Evolutionary conservation across 108 stramenopile species (phyloP), one percentile per base, ranked within the genome.

Genomic region (Aurantiochytrium sp.): DNA sequence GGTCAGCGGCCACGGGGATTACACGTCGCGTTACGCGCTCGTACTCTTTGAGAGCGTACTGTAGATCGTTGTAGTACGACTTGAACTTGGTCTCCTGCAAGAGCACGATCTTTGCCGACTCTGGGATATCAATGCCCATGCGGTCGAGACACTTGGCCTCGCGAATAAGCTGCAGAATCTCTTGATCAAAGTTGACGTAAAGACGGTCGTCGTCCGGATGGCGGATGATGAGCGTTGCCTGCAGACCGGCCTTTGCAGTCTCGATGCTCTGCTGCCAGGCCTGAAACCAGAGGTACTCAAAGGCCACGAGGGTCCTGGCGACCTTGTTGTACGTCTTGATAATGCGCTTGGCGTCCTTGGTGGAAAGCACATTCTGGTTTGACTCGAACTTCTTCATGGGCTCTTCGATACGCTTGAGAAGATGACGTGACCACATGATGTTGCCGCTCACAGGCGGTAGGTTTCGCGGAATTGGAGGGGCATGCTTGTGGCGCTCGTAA

Each of bases 261-360:
- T 96, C 96, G 53, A 97, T 96, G 43, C 93, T 93, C 87, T 96
- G 95, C 8, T 95, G 93, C 97, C 97, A 97, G 58, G 97, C 96
- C 93, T 97, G 96, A 76, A 96, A 95, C 97, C 96, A 97, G 12
- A 95, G 95, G 88, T 96, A 96, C 91, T 97, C 97, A 88, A 96
- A 97, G 25, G 95, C 95, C 21, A 97, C 96, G 44, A 97, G 93
- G 29, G 96, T 96, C 16, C 95, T 91, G 47, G 97, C 97, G 25
- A 97, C 93, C 91, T 96, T 96, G 94, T 97, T 97, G 95, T 97
- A 97, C 89, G 95, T 95, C 92, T 96, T 96, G 93, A 97, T 95
- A 44, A 97, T 96, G 25, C 95, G 91, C 90, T 94, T 96, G 23
- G 96, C 96, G 69, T 96, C 96, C 91, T 95, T 96, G 25, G 95